Base-by-base conservation (phyloP, 2,329 filamentous ascomycete genomes). In the Hymenoscyphus fructigenus region DNA sequence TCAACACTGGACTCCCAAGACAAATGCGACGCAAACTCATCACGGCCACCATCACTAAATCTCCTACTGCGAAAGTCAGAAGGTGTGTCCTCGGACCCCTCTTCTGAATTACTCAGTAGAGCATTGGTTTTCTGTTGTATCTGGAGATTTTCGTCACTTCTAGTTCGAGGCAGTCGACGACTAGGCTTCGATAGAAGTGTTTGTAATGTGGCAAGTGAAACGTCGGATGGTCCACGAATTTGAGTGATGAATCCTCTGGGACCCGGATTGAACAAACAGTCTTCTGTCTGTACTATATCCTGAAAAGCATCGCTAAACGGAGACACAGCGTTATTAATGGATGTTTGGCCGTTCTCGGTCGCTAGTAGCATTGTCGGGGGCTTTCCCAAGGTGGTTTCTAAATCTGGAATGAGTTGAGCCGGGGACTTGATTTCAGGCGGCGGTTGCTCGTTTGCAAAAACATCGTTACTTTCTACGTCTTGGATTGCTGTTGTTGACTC, bases 61-160 rank as follows among this genome's bases (percentile, higher is more conserved):
- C 55, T n/a, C 7, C 29, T 29, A 57, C 26, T 57, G 14, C 17
- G 55, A 5, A 10, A 20, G 10, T 57, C 17, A 15, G 55, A n/a
- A 10, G 7, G 26, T 57, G 4, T 20, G 28, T 32, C n/a, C 12
- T 57, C 55, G 32, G 7, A 15, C 2, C 28, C 28, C 34, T 20
- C 50, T 41, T 38, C 50, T 17, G 32, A 17, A 34, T 36, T 36
- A 36, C 36, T 57, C 17, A 64, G 41, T 28, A 61, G 15, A 6
- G 50, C 56, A n/a, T 50, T 57, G 41, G 55, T 63, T 38, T 60
- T 44, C 23, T 23, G 61, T 59, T 55, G 62, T n/a, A 66, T 63
- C n/a, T 63, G 57, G 29, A 64, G 50, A 41, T 61, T 57, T 50
- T 61, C 61, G n/a, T 60, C 61, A 56, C 61, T 64, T 38, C 56